Conservation (phyloP, 2,329 filamentous ascomycete species). For the Lecanicillium sp. region DNA sequence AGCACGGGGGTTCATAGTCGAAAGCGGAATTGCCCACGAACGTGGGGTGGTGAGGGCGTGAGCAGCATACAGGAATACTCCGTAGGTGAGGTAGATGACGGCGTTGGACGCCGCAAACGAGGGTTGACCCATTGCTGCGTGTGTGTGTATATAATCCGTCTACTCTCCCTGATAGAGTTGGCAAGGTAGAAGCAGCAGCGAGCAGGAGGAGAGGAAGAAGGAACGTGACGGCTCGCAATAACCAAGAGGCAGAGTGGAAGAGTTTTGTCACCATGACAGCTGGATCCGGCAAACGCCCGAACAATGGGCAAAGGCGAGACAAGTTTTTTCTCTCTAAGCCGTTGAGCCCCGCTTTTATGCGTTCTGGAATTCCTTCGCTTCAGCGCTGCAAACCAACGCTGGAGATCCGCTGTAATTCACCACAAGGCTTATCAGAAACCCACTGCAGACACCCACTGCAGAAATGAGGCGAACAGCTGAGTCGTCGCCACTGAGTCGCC, state of each 20-base stretch:
- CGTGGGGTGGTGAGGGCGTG: too few relatives aligned
- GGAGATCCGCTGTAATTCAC: background rate
- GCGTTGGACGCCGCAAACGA: slow-evolving; percentile 74
- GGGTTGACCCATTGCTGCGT: slow-evolving; percentile 71
- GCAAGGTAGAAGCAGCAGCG: background rate
- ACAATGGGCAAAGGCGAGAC: too few relatives aligned
- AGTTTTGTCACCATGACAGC: too few relatives aligned
- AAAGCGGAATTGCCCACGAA: too few relatives aligned
- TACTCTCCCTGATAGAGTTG: too few relatives aligned
- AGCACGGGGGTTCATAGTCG: slow-evolving; percentile 5
- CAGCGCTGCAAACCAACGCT: background rate
- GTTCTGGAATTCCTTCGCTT: background rate
- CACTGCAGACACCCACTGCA: background rate
- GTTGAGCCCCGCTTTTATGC: slow-evolving; percentile 2
- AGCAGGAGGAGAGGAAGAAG: too few relatives aligned
- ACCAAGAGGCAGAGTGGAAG: background rate
- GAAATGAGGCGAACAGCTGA: slow-evolving; percentile 2
- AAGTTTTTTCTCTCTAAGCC: background rate
- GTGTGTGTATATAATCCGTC: too few relatives aligned
- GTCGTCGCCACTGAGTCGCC: too few relatives aligned
- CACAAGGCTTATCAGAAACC: background rate
- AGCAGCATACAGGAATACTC: slow-evolving; percentile 61
- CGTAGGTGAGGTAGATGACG: slow-evolving; percentile 76
- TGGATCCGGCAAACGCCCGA: background rate
- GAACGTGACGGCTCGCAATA: too few relatives aligned